Conservation (phyloP, 2,329 filamentous ascomycete genomes). For the Ceratocystis colombiana region DNA sequence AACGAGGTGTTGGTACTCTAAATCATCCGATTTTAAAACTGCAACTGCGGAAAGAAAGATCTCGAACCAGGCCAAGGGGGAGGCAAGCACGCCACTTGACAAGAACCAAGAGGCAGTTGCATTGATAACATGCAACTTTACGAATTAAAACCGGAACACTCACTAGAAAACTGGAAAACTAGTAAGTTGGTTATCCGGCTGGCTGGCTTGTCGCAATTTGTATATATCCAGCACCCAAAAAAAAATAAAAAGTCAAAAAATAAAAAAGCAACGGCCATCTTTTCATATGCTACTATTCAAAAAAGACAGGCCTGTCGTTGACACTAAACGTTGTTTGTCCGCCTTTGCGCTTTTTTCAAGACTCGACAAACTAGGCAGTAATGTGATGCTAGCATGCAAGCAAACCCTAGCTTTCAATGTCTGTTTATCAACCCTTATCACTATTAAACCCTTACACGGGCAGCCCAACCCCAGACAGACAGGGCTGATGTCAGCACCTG, state of each 20-base stretch:
- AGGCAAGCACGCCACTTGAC: not conserved
- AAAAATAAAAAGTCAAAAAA: too few species aligned
- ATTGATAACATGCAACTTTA: conserved; percentile 16
- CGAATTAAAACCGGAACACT: conserved; percentile 22
- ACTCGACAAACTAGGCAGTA: not conserved
- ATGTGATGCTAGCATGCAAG: not conserved
- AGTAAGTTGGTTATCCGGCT: too few species aligned
- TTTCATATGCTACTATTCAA: too few species aligned
- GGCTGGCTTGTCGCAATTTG: too few species aligned
- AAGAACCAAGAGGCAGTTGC: conserved; percentile 5
- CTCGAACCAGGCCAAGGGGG: not conserved
- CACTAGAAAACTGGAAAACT: not conserved
- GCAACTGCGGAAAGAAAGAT: not conserved
- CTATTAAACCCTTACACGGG: not conserved
- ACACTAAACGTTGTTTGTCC: not conserved
- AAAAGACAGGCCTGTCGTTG: too few species aligned
- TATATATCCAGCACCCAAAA: too few species aligned
- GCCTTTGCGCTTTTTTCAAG: not conserved
- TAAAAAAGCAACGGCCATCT: too few species aligned
- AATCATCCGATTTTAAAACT: conserved; percentile 12
- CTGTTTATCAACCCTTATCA: not conserved
- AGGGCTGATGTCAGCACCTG: not conserved
- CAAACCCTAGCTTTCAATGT: not conserved
- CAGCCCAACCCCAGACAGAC: not conserved
- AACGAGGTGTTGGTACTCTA: not conserved